A percentile compares a stretch with the other conserved stretches of the same genome.
phyloP scores from a whole-genome alignment of 139 green algal species.

The Chlamydomonas sp. region DNA sequence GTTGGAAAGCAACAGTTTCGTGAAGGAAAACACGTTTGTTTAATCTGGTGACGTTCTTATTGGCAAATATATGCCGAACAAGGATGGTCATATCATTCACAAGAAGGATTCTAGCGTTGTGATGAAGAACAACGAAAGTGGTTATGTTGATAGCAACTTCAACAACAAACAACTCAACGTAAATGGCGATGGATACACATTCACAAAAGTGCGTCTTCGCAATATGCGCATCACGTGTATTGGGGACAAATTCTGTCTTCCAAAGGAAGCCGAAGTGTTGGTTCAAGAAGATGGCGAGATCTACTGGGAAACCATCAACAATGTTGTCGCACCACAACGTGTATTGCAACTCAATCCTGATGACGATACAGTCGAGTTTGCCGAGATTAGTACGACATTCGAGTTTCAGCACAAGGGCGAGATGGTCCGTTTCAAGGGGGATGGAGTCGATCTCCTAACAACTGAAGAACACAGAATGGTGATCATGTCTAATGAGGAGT shows the following conservation, averaged over 20 bases:
- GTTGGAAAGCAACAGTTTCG: constrained; percentile 50
- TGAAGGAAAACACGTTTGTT: constrained; percentile 17
- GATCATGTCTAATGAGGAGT: not conserved
- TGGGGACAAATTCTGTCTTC: constrained; percentile 41
- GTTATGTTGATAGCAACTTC: constrained; percentile 11
- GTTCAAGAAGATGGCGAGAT: not conserved
- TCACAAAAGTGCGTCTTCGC: constrained; percentile 46
- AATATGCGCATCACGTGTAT: constrained; percentile 39
- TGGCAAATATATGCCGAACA: constrained; percentile 26
- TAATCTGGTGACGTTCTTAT: constrained; percentile 25
- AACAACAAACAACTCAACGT: constrained; percentile 1
- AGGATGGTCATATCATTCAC: constrained; percentile 1
- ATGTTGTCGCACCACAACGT: not conserved
- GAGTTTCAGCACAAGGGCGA: too few relatives aligned
- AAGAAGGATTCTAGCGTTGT: constrained; percentile 16
- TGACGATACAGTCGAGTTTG: too few relatives aligned
- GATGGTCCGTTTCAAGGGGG: too few relatives aligned
- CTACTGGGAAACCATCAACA: not conserved
- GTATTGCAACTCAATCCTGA: not conserved
- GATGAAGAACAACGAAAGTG: constrained; percentile 7
- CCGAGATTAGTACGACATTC: too few relatives aligned
- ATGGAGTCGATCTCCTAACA: not conserved
- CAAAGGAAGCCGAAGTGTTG: not conserved
- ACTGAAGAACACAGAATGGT: constrained; percentile 10
- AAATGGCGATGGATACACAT: constrained; percentile 17